Conservation (phyloP, 768 basidiomycete species). For the Fistulinella prunicolor region DNA sequence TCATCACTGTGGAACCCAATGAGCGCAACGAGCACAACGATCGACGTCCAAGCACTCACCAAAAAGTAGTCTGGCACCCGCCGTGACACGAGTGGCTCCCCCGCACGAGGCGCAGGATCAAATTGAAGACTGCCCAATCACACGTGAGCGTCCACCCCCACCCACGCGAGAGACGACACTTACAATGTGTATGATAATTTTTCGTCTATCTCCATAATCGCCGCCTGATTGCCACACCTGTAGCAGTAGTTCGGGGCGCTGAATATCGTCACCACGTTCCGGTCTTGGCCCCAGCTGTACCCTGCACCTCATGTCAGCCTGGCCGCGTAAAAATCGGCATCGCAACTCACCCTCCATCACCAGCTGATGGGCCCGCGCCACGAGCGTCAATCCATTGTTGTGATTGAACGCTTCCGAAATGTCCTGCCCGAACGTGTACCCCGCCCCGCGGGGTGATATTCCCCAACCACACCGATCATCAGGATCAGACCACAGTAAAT, state of each 20-base stretch:
- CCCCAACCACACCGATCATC: slow-evolving; percentile 99
- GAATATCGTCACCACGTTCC: slow-evolving; percentile 99
- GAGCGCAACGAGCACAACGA: not conserved
- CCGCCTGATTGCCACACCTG: slow-evolving; percentile 98
- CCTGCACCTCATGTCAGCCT: slow-evolving; percentile 39
- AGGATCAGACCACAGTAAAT: slow-evolving; percentile 98
- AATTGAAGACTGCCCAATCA: slow-evolving; percentile 87
- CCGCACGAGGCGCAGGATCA: slow-evolving; percentile 97
- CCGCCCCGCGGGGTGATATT: slow-evolving; percentile 96
- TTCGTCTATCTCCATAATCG: slow-evolving; percentile 99
- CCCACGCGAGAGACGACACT: slow-evolving; percentile 31
- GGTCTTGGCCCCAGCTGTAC: slow-evolving; percentile 98
- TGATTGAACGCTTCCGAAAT: slow-evolving; percentile 99
- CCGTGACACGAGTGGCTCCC: slow-evolving; percentile 95
- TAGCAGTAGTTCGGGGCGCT: slow-evolving; percentile 99
- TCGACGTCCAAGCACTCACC: slow-evolving; percentile 54
- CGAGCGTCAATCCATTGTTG: slow-evolving; percentile 95
- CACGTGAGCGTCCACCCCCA: slow-evolving; percentile 2
- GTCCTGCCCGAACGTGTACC: slow-evolving; percentile 99
- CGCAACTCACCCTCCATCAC: slow-evolving; percentile 87
- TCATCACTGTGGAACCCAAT: slow-evolving; percentile 20
- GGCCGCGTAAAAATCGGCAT: not conserved
- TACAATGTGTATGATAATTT: slow-evolving; percentile 93
- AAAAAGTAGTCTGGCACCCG: slow-evolving; percentile 95
- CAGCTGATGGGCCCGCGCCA: slow-evolving; percentile 90